Base-by-base conservation (phyloP, 2,329 filamentous ascomycete genomes). In the Diaporthe capsici region DNA sequence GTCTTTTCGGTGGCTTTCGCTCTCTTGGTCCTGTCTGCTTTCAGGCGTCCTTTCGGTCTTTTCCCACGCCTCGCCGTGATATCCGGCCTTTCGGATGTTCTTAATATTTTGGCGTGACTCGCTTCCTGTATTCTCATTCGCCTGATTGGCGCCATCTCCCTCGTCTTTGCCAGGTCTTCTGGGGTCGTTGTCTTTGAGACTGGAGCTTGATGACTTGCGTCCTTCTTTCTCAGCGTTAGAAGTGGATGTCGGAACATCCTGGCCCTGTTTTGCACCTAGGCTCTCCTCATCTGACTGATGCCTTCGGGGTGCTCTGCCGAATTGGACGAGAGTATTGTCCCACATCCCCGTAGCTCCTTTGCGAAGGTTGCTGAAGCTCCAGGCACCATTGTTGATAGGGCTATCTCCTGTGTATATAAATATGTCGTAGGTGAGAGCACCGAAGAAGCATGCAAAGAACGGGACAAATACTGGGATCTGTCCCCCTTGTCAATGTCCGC, bases 371-470 rank as follows among this genome's bases (percentile, higher is more conserved):
- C 8, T 28, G 10, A 20, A 20, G 58, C 37, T 72, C 71, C 57
- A 72, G 8, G 44, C n/a, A 53, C 57, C 71, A 15, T 72, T 53
- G 47, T 72, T 53, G n/a, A 72, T 4, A 4, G 71, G 71, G 47
- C 71, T 72, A 2, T 72, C 71, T 61, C 71, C 57, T 0, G 71
- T 63, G 34, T 72, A 72, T 9, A 72, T 72, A 58, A 72, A 72
- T 9, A 72, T 53, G 31, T 63, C 57, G n/a, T 72, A 63, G 47
- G 57, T 20, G 5, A 72, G 57, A 37, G 71, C 71, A 12, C 71
- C 71, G 20, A 51, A 63, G n/a, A 72, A 63, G 25, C 71, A 72
- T n/a, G 57, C 57, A 17, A 72, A 15, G 58, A 72, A 72, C 1
- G 71, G 71, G 12, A 63, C 28, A 9, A 72, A 72, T 34, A 53